These are phyloP conservation scores for Suillus placidus DNA, from an alignment of 768 basidiomycete genomes.

Conservation along the genomic window DNA sequence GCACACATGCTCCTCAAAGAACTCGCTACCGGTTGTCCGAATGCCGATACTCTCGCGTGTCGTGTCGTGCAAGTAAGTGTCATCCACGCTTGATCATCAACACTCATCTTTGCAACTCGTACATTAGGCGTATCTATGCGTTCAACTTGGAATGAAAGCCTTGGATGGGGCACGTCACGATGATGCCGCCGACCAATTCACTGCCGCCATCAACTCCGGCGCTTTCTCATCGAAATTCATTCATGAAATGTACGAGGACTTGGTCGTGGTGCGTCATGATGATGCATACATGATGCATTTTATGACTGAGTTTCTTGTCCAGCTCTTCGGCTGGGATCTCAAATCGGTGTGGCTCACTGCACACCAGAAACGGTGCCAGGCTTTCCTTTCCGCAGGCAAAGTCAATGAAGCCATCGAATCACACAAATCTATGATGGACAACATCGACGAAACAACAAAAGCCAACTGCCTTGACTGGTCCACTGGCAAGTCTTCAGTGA, in stretches of 20 bases:
- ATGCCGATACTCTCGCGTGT: not conserved
- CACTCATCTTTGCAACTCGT: too few relatives aligned
- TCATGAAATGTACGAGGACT: not conserved
- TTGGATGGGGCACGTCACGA: not conserved
- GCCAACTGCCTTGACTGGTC: not conserved
- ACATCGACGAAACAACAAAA: not conserved
- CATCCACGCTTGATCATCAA: not conserved
- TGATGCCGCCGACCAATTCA: not conserved
- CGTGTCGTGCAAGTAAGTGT: not conserved
- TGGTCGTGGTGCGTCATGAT: not conserved
- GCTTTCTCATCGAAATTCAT: not conserved
- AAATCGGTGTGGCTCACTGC: not conserved
- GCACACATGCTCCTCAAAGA: not conserved
- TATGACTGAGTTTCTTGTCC: not conserved
- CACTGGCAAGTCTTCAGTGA: not conserved
- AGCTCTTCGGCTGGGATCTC: not conserved
- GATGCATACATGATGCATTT: too few relatives aligned
- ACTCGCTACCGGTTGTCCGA: not conserved
- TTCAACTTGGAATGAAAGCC: not conserved
- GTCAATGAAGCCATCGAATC: not conserved
- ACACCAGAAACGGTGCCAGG: not conserved
- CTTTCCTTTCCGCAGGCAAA: not conserved
- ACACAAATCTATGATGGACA: not conserved
- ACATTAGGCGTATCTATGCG: not conserved
- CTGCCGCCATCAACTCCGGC: not conserved